These are phyloP conservation scores for Yarrowia porcina DNA, from an alignment of 805 yeast genomes.

Conservation along the genomic window DNA sequence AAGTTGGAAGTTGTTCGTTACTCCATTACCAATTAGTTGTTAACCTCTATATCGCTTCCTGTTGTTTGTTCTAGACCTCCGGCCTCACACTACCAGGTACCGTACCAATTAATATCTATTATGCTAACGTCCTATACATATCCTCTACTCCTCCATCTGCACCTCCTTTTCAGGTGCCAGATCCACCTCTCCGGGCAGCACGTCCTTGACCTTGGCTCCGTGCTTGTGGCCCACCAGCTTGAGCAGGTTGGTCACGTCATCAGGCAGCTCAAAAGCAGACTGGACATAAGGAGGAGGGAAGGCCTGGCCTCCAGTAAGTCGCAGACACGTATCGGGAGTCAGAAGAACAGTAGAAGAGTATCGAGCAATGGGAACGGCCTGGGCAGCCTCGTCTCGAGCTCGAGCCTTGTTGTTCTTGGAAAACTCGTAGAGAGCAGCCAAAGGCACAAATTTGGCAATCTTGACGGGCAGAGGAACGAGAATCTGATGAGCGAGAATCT, in stretches of 20 bases:
- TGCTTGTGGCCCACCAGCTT: conserved; percentile 33
- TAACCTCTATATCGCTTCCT: no score
- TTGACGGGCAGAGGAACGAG: conserved; percentile 71
- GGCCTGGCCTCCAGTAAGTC: conserved; percentile 79
- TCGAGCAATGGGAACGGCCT: conserved; percentile 64
- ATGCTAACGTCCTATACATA: background rate
- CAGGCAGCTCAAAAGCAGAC: conserved; percentile 63
- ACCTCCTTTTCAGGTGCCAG: conserved; percentile 4
- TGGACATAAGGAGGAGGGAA: conserved; percentile 85
- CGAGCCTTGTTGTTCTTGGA: conserved; percentile 52
- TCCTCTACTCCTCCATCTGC: background rate
- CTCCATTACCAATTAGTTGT: no score
- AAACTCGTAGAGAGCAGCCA: conserved; percentile 57
- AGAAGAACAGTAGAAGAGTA: conserved; percentile 74
- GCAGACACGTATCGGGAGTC: conserved; percentile 56
- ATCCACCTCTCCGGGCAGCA: conserved; percentile 30
- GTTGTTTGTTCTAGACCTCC: no score
- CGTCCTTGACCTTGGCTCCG: conserved; percentile 38
- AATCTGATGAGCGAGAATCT: conserved; percentile 74
- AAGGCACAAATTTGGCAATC: conserved; percentile 69
- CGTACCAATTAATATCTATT: no score
- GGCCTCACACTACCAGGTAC: no score
- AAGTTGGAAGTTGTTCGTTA: no score
- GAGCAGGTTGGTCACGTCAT: conserved; percentile 39
- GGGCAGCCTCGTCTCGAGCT: conserved; percentile 42